phyloP scores from a whole-genome alignment of 768 basidiomycete species.

The Cystofilobasidium bisporidii region DNA sequence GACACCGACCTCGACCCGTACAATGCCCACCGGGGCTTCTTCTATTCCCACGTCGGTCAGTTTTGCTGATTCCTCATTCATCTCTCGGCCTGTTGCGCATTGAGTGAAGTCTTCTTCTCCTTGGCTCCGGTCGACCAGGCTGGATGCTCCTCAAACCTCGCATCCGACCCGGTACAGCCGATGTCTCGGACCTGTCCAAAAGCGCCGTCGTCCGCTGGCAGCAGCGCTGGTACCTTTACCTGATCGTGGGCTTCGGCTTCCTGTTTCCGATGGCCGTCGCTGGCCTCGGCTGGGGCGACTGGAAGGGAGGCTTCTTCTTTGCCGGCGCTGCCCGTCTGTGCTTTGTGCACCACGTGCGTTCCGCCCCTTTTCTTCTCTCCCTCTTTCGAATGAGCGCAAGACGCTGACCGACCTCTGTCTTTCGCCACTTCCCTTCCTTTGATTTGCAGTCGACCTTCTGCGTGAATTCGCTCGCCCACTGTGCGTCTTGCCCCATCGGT shows the following conservation, averaged over 20 bases:
- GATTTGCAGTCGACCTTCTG: constrained; percentile 94
- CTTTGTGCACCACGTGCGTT: constrained; percentile 78
- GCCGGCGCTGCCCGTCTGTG: constrained; percentile 65
- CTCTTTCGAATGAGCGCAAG: not conserved
- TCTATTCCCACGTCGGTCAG: constrained; percentile 30
- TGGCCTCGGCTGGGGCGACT: constrained; percentile 76
- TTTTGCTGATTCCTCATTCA: no score
- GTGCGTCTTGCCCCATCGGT: constrained; percentile 33
- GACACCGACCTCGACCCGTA: constrained; percentile 96
- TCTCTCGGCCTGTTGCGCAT: no score
- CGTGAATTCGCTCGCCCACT: constrained; percentile 93
- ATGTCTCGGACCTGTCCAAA: constrained; percentile 74
- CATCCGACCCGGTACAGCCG: constrained; percentile 77
- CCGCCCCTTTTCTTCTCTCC: not conserved
- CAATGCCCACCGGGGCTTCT: constrained; percentile 56
- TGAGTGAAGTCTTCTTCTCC: no score
- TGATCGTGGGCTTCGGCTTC: constrained; percentile 63
- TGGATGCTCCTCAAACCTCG: constrained; percentile 89
- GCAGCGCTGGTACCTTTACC: constrained; percentile 62
- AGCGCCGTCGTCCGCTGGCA: constrained; percentile 77
- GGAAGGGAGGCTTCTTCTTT: constrained; percentile 72
- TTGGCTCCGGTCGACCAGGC: no score
- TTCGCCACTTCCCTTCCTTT: no score
- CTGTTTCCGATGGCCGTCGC: constrained; percentile 66
- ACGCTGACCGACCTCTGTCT: not conserved